Evolutionary conservation across 805 yeast species (phyloP), one percentile per base, ranked within the genome.

Genomic region (Nakazawaea populi): DNA sequence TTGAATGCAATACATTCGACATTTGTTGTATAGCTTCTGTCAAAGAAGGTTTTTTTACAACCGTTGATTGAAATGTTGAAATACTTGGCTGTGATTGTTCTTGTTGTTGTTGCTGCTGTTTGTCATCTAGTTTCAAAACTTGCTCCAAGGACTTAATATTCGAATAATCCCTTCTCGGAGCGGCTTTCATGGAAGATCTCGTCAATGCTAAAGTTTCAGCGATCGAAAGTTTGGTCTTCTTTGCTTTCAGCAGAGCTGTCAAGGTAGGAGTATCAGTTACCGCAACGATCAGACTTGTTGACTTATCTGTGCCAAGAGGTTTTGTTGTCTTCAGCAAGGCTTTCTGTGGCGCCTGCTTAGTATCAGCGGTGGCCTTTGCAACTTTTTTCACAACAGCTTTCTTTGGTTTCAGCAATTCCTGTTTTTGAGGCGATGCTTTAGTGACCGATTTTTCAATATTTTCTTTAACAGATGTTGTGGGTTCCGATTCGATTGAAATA

Each of bases 121-220:
- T 29, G 28, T 61, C 64, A 7, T 58, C 18, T 6, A 30, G 9
- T 40, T 27, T 37, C 30, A 39, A 32, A 27, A 32, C 47, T 41
- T 45, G 52, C 8, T 50, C 44, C 8, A 49, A 31, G 0, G 68
- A 57, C 31, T 60, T 63, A 14, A 65, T 61, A 8, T 64, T 48
- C 0, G 69, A 60, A 49, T 66, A 66, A 49, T 67, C 67, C 37
- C 67, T 56, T 41, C 60, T 58, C 5, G 64, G 56, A 0, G 58
- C 58, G 4, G 57, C 64, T 1, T 63, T 60, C 76, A 76, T 74
- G 8, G 72, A 67, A 3, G 77, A 70, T 39, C 84, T 63, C 53
- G 77, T 77, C 48, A 77, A 57, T 0, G 86, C 86, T 55, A 81
- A 63, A 2, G 85, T 78, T 55, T 81, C 83, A 0, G 86, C 85